These are phyloP conservation scores for Pythium coloratum DNA, from an alignment of 352 stramenopile species.

Conservation along the genomic window DNA sequence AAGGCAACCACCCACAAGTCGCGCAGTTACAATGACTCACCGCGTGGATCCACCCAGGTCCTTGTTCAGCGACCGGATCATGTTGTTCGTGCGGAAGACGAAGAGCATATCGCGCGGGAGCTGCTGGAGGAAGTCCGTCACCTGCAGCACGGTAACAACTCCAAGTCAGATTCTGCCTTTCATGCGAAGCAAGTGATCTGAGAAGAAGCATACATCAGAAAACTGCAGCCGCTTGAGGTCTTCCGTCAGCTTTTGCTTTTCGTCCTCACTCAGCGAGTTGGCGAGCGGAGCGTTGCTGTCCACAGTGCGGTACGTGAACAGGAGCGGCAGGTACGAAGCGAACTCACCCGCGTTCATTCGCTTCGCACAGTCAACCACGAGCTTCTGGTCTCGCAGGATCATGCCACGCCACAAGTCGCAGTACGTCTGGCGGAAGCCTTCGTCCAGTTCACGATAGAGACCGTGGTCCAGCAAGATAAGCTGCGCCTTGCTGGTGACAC, in stretches of 20 bases:
- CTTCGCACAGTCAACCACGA: constrained; percentile 63
- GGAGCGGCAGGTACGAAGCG: constrained; percentile 72
- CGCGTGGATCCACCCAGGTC: constrained; percentile 76
- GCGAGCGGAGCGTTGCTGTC: constrained; percentile 59
- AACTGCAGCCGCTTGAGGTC: constrained; percentile 68
- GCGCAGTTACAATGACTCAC: constrained; percentile 22
- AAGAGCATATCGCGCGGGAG: constrained; percentile 91
- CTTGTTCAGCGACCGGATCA: constrained; percentile 90
- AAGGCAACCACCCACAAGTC: not conserved
- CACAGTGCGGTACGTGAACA: constrained; percentile 87
- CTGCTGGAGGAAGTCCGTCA: constrained; percentile 82
- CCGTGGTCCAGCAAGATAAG: constrained; percentile 98
- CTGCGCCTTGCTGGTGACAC: constrained; percentile 65
- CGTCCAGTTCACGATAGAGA: constrained; percentile 94
- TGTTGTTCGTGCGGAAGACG: constrained; percentile 90
- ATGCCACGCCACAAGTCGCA: constrained; percentile 95
- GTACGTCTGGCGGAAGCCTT: constrained; percentile 93
- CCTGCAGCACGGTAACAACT: constrained; percentile 27
- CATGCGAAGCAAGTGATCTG: not conserved
- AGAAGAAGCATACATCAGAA: constrained; percentile 49
- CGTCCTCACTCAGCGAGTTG: constrained; percentile 61
- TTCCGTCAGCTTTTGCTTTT: constrained; percentile 57
- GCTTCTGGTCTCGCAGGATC: constrained; percentile 86
- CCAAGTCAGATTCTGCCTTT: not conserved
- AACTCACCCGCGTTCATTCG: constrained; percentile 59